Base-by-base conservation (phyloP, 805 yeast genomes). In the Wickerhamiella shivajii region DNA sequence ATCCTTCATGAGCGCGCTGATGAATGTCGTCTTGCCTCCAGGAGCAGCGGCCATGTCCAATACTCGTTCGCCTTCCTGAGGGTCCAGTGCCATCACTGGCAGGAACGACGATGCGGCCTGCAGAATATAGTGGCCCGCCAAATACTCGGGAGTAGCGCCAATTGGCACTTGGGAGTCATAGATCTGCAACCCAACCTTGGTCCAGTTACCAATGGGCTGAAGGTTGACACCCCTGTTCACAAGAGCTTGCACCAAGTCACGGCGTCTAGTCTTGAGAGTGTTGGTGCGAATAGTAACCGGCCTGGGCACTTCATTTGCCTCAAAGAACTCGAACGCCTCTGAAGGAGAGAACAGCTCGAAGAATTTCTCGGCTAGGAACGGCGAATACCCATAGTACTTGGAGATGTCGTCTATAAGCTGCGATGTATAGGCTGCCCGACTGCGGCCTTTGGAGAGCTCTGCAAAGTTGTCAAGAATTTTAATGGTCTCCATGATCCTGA, bases 1-100 rank as follows among this genome's bases (percentile, higher is more conserved):
- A 58, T 90, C 90, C 54, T 90, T 90, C 97, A 90, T 90, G 61
- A 87, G 59, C 1, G 99, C 96, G 23, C 93, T 73, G 34, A 87
- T 71, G 55, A 83, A 85, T 2, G 98, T 87, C 14, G 96, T 83
- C 55, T 87, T 87, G 60, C 98, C 98, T 63, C 98, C 98, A 44
- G 98, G 98, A 18, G 98, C 96, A 40, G 98, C 93, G 30, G 98
- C 97, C 99, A 90, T 90, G 61, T 90, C 99, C 42, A 90, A 64
- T 25, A 90, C 67, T 51, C 98, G 77, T 63, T 90, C 99, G 53
- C 79, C 75, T 58, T 84, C 96, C 55, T 84, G 92, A n/a, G 99
- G 98, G 42, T 75, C 87, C 47, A 90, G 63, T 1, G 99, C 99
- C 87, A 90, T 81, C 14, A 85, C 95, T 6, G 99, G 99, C 52